These are phyloP conservation scores for Teunomyces aglyptinius DNA, from an alignment of 805 yeast species.

Conservation along the genomic window DNA sequence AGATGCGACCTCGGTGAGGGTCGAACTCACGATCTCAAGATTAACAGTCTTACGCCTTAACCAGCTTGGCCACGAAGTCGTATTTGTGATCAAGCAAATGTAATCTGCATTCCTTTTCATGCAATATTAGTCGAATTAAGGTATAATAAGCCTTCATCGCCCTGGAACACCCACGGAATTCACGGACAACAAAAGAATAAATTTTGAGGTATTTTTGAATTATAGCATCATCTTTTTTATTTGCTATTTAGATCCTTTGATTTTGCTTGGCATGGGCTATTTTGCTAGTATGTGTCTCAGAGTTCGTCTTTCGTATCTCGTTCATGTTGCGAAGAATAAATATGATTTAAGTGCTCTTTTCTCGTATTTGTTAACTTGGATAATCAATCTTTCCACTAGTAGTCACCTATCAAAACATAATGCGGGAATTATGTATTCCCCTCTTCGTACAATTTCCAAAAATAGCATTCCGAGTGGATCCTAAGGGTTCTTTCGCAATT, in stretches of 20 bases:
- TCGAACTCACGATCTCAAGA: conserved; percentile 20
- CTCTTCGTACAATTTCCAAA: background rate
- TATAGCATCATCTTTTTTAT: background rate
- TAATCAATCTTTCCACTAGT: no score
- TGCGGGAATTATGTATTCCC: background rate
- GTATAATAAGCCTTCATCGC: background rate
- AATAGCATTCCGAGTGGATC: background rate
- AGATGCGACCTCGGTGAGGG: conserved; percentile 18
- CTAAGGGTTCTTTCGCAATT: background rate
- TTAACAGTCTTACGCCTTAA: conserved; percentile 20
- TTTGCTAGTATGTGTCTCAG: background rate
- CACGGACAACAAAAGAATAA: background rate
- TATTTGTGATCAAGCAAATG: background rate
- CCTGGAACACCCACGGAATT: background rate
- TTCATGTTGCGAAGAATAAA: no score
- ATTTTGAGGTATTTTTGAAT: background rate
- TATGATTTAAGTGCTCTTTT: no score
- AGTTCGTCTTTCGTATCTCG: background rate
- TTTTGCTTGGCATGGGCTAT: background rate
- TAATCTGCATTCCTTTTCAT: background rate
- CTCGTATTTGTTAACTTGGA: no score
- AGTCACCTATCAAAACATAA: background rate
- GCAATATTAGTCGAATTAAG: background rate
- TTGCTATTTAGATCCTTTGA: background rate
- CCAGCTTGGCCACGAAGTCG: conserved; percentile 18